Evolutionary conservation across 768 basidiomycete genomes (phyloP).

Genomic region (Lentinula sp.): DNA sequence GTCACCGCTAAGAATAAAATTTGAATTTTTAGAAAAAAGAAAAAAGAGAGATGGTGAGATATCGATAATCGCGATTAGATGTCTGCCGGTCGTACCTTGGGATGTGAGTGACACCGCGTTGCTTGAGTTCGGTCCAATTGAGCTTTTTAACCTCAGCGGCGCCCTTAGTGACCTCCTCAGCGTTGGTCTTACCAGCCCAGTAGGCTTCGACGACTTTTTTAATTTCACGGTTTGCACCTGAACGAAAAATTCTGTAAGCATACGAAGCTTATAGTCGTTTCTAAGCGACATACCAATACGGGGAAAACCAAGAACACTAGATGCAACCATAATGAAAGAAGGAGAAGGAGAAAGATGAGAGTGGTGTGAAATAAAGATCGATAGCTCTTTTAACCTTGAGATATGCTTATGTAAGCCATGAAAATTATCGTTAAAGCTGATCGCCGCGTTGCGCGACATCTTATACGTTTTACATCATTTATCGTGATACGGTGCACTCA

Average conservation of each 20-base stretch:
- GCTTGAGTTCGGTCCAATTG: conserved; percentile 63
- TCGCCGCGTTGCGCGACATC: not conserved
- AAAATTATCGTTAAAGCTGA: not conserved
- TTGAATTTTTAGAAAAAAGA: conserved; percentile 8
- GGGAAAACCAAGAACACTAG: conserved; percentile 64
- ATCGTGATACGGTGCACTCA: not conserved
- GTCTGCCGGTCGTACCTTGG: conserved; percentile 44
- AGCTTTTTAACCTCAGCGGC: conserved; percentile 61
- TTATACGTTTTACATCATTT: not conserved
- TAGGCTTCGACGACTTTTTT: conserved; percentile 82
- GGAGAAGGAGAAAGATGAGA: not conserved
- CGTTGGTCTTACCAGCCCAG: conserved; percentile 67
- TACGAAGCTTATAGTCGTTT: conserved; percentile 1
- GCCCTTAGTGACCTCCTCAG: conserved; percentile 57
- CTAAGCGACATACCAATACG: conserved; percentile 42
- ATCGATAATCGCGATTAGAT: conserved; percentile 10
- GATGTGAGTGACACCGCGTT: conserved; percentile 61
- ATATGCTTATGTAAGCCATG: not conserved
- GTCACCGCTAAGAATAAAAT: conserved; percentile 65
- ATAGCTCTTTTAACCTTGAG: not conserved
- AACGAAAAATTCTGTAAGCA: not conserved
- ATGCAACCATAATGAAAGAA: conserved; percentile 36
- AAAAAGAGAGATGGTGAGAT: conserved; percentile 14
- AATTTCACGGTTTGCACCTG: conserved; percentile 65
- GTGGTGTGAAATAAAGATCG: not conserved